These are phyloP conservation scores for Epichloe festucae DNA, from an alignment of 2,329 filamentous ascomycete species.

Conservation along the genomic window DNA sequence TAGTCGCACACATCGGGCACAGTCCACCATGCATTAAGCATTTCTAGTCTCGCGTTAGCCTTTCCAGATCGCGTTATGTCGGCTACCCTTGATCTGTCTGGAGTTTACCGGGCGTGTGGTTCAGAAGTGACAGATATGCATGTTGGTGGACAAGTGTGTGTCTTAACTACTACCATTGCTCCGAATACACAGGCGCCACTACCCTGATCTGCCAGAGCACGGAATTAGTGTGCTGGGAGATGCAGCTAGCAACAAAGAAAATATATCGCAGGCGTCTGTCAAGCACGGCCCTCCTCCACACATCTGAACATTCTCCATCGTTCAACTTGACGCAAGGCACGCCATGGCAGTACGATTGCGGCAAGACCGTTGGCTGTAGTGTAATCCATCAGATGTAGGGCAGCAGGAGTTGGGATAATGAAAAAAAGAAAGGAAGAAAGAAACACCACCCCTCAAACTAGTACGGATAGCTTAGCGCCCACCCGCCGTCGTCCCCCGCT, in stretches of 20 bases:
- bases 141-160: not conserved
- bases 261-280: not conserved
- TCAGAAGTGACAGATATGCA: not conserved
- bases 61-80: not conserved
- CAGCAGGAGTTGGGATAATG: not conserved
- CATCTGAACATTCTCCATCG: not conserved
- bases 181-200: not conserved
- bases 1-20: not conserved
- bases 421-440: not conserved
- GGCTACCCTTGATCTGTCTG: not conserved
- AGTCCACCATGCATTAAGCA: not conserved
- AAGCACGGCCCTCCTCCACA: slow-evolving; percentile 1
- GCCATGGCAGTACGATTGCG: not conserved
- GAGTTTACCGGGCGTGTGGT: not conserved
- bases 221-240: not conserved
- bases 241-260: not conserved
- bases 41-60: not conserved
- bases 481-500: not conserved
- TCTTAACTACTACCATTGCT: too few species aligned
- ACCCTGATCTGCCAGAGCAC: not conserved
- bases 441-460: not conserved
- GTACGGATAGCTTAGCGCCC: not conserved
- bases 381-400: not conserved
- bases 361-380: not conserved
- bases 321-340: slow-evolving; percentile 2